Evolutionary conservation across 306 rosid species (phyloP), one percentile per base, ranked within the genome.

Genomic region (Corylus heterophylla): DNA sequence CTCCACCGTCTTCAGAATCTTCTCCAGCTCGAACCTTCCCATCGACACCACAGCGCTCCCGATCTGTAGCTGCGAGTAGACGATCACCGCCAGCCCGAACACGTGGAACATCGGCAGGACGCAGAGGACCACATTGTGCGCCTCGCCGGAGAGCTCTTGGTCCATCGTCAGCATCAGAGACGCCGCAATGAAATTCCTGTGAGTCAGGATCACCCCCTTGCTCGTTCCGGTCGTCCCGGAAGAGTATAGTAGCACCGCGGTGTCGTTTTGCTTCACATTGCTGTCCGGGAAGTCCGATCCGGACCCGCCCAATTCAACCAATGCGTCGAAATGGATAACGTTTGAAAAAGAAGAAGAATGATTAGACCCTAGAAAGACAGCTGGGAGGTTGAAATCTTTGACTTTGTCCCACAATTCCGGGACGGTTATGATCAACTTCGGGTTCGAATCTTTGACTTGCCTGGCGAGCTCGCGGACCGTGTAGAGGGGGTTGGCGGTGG

Each of bases 31-130:
- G 59, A 94, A 92, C 48, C 74, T 86, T 68, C 75, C 70, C 94
- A 90, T 81, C 0, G 77, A 78, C 67, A 94, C 88, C 42, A 92
- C 80, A 14, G 90, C 70, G 25, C 82, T 88, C 44, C 97, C 98
- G 48, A 82, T 79, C 74, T 76, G 88, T 35, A 94, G 87, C 88
- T 85, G 85, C 55, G 92, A 12, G 76, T 72, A 90, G 13, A 73
- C 12, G n/a, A 92, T 76, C n/a, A 90, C 80, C 0, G 77, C 55
- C 69, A 95, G 61, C 17, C 98, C 98, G 47, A 89, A 89, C 50
- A 95, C 92, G 74, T 95, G 98, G 69, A 90, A 95, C 97, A 95
- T 91, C 0, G 98, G 98, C 75, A 95, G 49, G 35, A 92, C 91
- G 74, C 91, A 88, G 8, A 95, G 89, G 61, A n/a, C 86, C 71